Evolutionary conservation across 306 rosid genomes (phyloP), one percentile per base, ranked within the genome.

Genomic region (Cicer cuneatum): DNA sequence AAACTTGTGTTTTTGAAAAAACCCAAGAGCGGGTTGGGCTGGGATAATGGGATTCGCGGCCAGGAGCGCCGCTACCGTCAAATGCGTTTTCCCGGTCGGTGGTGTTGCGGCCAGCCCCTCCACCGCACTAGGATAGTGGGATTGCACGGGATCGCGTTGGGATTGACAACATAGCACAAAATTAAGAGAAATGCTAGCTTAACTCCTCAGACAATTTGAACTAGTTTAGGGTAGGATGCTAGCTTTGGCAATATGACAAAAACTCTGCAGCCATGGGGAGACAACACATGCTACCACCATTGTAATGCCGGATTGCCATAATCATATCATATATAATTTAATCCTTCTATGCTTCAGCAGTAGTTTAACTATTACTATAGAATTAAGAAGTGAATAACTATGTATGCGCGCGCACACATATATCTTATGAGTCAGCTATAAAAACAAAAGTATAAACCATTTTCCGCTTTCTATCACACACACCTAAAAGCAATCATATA

Each of bases 371-470:
- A 76, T 59, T 48, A 41, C 35, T 8, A 35, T 5, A 53, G 65
- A 43, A 7, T 7, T 2, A 37, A 61, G 24, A 43, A 58, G 7
- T 40, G 5, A 8, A 47, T 24, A 58, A 29, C 33, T 4, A 10
- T 53, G 52, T 4, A 12, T 5, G 43, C 6, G 60, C 2, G 40
- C 35, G 5, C 1, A 5, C 35, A 4, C 33, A 29, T 10, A 10
- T 10, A 63, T 33, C 48, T 70, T 24, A 21, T 4, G 61, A 72
- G 24, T 39, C 18, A 60, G 21, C 57, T 6, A 35, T 12, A 68
- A 49, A 69, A 77, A 77, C 73, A 48, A 14, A 73, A 78, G 19
- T 48, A 45, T 35, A 75, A 21, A 53, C 46, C 64, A 75, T 33
- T 38, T 16, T 48, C 11, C 5, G 41, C 14, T 15, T 4, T n/a